Base-by-base conservation (phyloP, 305 asterid species). In the Solanum aculeatissimum region DNA sequence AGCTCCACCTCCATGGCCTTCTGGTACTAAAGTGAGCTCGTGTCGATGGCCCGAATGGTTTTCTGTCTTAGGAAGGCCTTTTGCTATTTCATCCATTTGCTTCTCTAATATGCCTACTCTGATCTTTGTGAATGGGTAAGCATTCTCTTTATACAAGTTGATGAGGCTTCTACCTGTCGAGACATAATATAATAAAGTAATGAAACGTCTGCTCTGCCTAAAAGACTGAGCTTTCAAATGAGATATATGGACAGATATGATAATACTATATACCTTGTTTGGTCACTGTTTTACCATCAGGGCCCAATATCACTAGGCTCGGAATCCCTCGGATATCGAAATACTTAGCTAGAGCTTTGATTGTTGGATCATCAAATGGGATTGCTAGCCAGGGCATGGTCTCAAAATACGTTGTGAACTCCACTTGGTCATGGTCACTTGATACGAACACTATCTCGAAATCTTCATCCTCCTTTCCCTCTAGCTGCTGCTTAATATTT, bases 321-420 rank as follows among this genome's bases (percentile, higher is more conserved):
- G 97, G 98, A 38, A 94, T 94, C 70, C 91, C 91, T 27, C 85
- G 88, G 4, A 94, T 70, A 29, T 94, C 94, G 49, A 94, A 94
- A 58, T 93, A 90, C 55, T 87, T 90, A 5, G 87, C 83, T 4
- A 94, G 95, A 29, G n/a, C 15, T 53, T 86, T 90, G 68, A 90
- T 87, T 83, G 81, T 87, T 23, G 90, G 89, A 70, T 93, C 95
- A 2, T 86, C 88, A 15, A 88, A 92, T 6, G 97, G 94, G 18
- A 94, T 77, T 3, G 98, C 92, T 69, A 91, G 86, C 97, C 97
- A 94, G 7, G 95, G 95, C 98, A 94, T 93, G 27, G 93, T 89
- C 60, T 40, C 71, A 25, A 92, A 91, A 82, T 90, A 86, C 0
- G 90, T 66, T 3, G 87, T 68, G 45, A 93, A 94, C 9, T 92